Conservation (phyloP, 2,329 filamentous ascomycete species). For the Ambrosiella beaveri region DNA sequence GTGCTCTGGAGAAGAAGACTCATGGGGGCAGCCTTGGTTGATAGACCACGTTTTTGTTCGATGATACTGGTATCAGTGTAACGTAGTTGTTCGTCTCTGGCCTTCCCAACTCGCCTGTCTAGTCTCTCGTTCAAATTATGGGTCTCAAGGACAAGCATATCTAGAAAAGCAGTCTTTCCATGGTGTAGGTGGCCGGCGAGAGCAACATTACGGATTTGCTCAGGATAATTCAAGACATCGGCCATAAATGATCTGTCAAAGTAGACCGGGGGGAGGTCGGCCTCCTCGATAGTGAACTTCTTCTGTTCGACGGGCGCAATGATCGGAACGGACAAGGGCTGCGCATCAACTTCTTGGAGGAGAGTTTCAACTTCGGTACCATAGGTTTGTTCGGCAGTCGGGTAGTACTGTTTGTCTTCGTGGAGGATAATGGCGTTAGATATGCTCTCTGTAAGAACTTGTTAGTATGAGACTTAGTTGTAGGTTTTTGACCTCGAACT, state of each 20-base stretch:
- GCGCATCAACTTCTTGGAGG: constrained; percentile 93
- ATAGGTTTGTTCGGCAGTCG: constrained; percentile 91
- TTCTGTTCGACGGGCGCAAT: constrained; percentile 85
- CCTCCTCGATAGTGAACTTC: constrained; percentile 89
- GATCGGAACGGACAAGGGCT: constrained; percentile 81
- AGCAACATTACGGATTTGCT: constrained; percentile 84
- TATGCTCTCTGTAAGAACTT: constrained; percentile 40
- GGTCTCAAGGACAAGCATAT: constrained; percentile 92
- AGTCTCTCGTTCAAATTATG: constrained; percentile 69
- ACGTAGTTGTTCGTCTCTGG: constrained; percentile 72
- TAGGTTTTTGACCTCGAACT: constrained; percentile 14
- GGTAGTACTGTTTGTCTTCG: constrained; percentile 99
- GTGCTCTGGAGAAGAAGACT: constrained; percentile 75
- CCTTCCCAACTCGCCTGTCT: constrained; percentile 65
- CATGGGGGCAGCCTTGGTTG: constrained; percentile 89
- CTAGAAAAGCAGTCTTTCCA: constrained; percentile 95
- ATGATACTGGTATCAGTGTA: constrained; percentile 88
- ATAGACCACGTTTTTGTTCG: constrained; percentile 77
- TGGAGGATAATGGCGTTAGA: constrained; percentile 96
- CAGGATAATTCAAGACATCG: constrained; percentile 88
- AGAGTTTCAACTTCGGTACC: constrained; percentile 86
- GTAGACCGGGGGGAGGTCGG: constrained; percentile 72
- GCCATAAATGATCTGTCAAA: constrained; percentile 87
- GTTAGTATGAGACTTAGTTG: background rate
- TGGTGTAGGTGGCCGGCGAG: constrained; percentile 88